Percentiles rank a stretch among this genome's conserved stretches.
phyloP scores from a whole-genome alignment of 2,329 filamentous ascomycete species.

The Raffaelea arxii region DNA sequence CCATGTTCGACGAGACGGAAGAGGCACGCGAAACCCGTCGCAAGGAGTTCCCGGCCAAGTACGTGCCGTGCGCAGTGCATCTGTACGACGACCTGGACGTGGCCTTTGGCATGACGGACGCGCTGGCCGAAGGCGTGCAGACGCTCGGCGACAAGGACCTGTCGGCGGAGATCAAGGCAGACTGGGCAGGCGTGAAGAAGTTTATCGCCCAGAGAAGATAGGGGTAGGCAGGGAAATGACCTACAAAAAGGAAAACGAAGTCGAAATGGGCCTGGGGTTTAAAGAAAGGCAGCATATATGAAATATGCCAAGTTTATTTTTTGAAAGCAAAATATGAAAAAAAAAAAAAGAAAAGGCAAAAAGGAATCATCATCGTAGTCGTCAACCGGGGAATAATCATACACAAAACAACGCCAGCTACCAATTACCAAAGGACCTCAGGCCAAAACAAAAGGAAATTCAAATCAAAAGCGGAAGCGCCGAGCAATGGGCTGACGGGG shows the following conservation, averaged over 20 bases:
- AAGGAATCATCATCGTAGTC: background rate
- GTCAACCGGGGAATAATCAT: no score
- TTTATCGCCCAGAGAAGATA: constrained; percentile 31
- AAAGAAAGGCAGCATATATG: no score
- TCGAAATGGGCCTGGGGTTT: no score
- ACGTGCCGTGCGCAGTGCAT: constrained; percentile 48
- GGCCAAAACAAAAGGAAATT: no score
- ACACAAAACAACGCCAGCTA: no score
- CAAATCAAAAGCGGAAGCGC: no score
- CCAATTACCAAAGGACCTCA: no score
- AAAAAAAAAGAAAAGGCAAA: background rate
- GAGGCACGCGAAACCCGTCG: constrained; percentile 29
- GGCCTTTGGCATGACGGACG: constrained; percentile 47
- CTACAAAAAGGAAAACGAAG: no score
- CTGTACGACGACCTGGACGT: constrained; percentile 51
- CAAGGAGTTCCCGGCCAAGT: constrained; percentile 39
- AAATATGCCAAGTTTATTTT: no score
- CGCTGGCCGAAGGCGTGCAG: constrained; percentile 47
- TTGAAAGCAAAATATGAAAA: background rate
- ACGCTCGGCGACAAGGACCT: constrained; percentile 39
- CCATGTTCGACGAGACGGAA: constrained; percentile 49
- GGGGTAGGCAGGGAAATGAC: background rate
- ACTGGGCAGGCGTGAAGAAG: constrained; percentile 45
- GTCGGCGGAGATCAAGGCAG: constrained; percentile 32
- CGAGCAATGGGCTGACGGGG: background rate